Percentiles rank a stretch among this genome's conserved stretches.
Evolutionary conservation across 75 land plant species (phyloP).

Genomic region (Larix kaempferi): DNA sequence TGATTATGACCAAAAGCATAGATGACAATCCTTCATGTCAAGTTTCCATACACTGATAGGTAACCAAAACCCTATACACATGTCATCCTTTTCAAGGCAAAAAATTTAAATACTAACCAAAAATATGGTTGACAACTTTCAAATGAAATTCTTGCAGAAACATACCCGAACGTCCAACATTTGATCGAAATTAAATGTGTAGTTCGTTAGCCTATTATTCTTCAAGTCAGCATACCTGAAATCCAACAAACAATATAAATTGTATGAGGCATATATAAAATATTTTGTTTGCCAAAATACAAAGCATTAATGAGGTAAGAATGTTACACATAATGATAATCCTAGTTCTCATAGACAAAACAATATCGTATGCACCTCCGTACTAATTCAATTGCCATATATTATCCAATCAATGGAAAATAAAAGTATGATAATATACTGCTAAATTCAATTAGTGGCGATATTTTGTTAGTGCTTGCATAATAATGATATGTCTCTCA

Average conservation of each 20-base stretch:
- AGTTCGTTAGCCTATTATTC: conserved; percentile 88
- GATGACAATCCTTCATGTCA: no score
- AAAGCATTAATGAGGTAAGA: neutral
- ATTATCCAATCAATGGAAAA: neutral
- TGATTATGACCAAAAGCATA: no score
- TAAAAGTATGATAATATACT: neutral
- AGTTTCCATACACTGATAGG: no score
- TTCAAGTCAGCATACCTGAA: conserved; percentile 95
- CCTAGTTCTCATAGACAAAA: neutral
- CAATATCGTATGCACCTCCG: neutral
- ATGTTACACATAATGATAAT: conserved; percentile 7
- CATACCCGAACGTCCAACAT: conserved; percentile 88
- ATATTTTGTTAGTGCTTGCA: no score
- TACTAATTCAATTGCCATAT: neutral
- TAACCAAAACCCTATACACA: neutral
- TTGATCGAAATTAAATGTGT: conserved; percentile 84
- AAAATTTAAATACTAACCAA: neutral
- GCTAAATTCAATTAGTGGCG: no score
- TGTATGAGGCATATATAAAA: neutral
- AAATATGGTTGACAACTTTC: neutral
- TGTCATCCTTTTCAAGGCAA: neutral
- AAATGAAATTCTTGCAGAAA: neutral
- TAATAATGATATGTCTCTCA: no score
- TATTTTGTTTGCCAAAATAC: neutral
- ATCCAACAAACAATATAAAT: neutral